A percentile compares a stretch with the other conserved stretches of the same genome.
phyloP scores from a whole-genome alignment of 2,329 filamentous ascomycete species.

The Fusarium domesticum region DNA sequence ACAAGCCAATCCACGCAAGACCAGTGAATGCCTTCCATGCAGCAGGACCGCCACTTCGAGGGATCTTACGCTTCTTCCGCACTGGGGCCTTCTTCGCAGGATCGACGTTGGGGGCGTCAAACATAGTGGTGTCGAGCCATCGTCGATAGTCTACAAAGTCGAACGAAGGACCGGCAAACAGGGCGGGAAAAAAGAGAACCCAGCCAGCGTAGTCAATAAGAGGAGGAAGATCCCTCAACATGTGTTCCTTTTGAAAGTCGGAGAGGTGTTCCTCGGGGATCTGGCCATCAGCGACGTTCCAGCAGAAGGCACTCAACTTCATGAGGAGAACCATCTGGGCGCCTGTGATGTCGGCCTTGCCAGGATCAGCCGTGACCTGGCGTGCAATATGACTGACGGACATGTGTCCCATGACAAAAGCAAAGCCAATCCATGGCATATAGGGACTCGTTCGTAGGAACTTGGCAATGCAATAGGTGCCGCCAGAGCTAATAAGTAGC shows the following conservation, averaged over 20 bases:
- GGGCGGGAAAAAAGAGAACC: slow-evolving; percentile 89
- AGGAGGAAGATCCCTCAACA: slow-evolving; percentile 69
- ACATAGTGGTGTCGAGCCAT: slow-evolving; percentile 94
- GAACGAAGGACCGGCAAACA: slow-evolving; percentile 88
- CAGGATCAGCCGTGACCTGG: slow-evolving; percentile 65
- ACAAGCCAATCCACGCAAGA: slow-evolving; percentile 74
- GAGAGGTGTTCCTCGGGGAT: slow-evolving; percentile 77
- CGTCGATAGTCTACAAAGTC: slow-evolving; percentile 90
- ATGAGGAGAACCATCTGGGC: slow-evolving; percentile 98
- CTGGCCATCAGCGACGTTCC: slow-evolving; percentile 93
- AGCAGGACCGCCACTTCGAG: slow-evolving; percentile 83
- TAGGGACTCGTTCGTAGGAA: slow-evolving; percentile 76
- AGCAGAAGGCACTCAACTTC: slow-evolving; percentile 95
- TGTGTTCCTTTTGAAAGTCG: slow-evolving; percentile 79
- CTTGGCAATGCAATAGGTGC: slow-evolving; percentile 78
- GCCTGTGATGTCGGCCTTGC: slow-evolving; percentile 80
- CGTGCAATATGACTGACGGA: slow-evolving; percentile 84
- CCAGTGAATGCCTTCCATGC: slow-evolving; percentile 71
- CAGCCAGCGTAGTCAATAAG: slow-evolving; percentile 84
- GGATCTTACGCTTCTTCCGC: slow-evolving; percentile 86
- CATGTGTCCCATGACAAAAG: slow-evolving; percentile 95
- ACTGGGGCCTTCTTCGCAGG: slow-evolving; percentile 81
- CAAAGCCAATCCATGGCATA: slow-evolving; percentile 97
- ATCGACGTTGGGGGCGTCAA: slow-evolving; percentile 78
- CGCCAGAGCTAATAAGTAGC: slow-evolving; percentile 73